These are phyloP conservation scores for Exophiala phaeomuriformis DNA, from an alignment of 2,329 filamentous ascomycete species.

Conservation along the genomic window DNA sequence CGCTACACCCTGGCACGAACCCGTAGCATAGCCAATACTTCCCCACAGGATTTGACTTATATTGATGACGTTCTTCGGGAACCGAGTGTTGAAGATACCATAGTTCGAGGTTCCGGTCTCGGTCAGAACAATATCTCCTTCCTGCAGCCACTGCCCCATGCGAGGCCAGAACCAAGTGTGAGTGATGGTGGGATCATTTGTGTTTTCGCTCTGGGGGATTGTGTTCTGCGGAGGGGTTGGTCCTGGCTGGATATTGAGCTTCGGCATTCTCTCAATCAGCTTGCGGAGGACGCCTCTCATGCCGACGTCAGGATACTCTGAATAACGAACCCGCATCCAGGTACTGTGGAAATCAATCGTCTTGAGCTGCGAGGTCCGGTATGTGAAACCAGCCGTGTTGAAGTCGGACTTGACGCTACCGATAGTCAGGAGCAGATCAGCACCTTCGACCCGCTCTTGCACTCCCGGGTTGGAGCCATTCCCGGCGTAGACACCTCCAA, in stretches of 20 bases:
- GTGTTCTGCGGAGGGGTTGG: slow-evolving; percentile 54
- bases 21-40: slow-evolving; percentile 55
- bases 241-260: slow-evolving; percentile 51
- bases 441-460: slow-evolving; percentile 36
- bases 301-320: slow-evolving; percentile 67
- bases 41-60: slow-evolving; percentile 52
- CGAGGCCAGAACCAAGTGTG: slow-evolving; percentile 54
- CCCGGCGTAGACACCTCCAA: slow-evolving; percentile 46
- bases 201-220: slow-evolving; percentile 31
- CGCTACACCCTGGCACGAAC: slow-evolving; percentile 49
- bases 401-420: slow-evolving; percentile 44
- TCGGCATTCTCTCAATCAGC: slow-evolving; percentile 51
- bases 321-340: slow-evolving; percentile 65
- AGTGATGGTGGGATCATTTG: slow-evolving; percentile 40
- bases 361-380: slow-evolving; percentile 66
- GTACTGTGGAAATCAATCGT: slow-evolving; percentile 77
- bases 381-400: slow-evolving; percentile 42
- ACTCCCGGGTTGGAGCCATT: slow-evolving; percentile 34
- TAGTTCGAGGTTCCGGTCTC: slow-evolving; percentile 55
- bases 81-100: slow-evolving; percentile 47
- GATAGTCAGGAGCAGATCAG: slow-evolving; percentile 44
- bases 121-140: slow-evolving; percentile 51
- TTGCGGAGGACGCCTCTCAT: slow-evolving; percentile 74
- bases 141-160: slow-evolving; percentile 47
- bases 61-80: slow-evolving; percentile 44